These are phyloP conservation scores for Solanum chacoense DNA, from an alignment of 305 asterid species.

Conservation along the genomic window DNA sequence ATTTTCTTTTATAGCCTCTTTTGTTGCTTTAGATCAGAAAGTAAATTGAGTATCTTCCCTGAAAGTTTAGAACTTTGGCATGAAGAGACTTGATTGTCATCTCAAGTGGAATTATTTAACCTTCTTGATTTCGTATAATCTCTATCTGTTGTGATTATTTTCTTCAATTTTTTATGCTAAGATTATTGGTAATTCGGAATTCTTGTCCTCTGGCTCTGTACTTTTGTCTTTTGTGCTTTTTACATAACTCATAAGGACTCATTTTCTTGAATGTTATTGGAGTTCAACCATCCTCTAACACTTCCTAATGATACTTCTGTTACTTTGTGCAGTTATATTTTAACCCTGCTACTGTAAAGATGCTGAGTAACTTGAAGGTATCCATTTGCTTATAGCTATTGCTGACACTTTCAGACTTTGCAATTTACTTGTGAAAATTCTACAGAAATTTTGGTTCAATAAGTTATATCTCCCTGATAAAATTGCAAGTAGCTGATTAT, in stretches of 20 bases:
- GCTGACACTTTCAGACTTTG: not conserved
- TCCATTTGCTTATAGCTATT: not conserved
- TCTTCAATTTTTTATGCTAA: not conserved
- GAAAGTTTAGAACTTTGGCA: not conserved
- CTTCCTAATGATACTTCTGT: conserved; percentile 4
- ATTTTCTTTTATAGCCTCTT: not conserved
- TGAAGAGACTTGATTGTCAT: not conserved
- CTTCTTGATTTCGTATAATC: not conserved
- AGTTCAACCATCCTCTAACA: not conserved
- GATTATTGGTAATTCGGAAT: not conserved
- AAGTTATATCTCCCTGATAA: not conserved
- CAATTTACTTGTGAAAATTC: not conserved
- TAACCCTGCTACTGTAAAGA: conserved; percentile 96
- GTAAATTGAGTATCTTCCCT: not conserved
- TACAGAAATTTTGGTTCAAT: not conserved
- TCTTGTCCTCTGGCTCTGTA: not conserved
- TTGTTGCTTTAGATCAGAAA: not conserved
- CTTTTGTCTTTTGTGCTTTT: not conserved
- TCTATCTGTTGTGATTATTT: not conserved
- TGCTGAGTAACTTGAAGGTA: conserved; percentile 99
- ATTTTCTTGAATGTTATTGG: not conserved
- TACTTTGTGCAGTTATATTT: conserved; percentile 65
- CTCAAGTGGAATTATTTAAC: not conserved
- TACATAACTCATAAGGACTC: not conserved
- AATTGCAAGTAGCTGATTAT: not conserved